Evolutionary conservation across 768 basidiomycete genomes (phyloP), one percentile per base, ranked within the genome.

Genomic region (Auriculariales sp.): DNA sequence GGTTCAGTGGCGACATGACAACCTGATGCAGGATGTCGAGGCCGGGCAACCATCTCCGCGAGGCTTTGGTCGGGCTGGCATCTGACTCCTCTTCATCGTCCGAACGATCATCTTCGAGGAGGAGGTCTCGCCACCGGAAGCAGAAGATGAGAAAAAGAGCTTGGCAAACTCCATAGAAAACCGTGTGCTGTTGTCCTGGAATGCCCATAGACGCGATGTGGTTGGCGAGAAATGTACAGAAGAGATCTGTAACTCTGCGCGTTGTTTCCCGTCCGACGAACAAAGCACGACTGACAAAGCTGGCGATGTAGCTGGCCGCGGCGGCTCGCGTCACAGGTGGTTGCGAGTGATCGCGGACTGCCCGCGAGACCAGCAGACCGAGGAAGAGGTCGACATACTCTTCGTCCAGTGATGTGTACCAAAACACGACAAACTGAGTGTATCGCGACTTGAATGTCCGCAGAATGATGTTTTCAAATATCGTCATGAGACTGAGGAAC

Each of bases 361-460:
- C 90, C 52, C 88, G 83, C 6, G 87, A 86, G 35, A 97, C 82
- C n/a, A 99, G 83, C 60, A 91, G 78, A 31, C 94, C 94, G 53
- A 88, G 87, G 62, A 99, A 97, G 49, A 90, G 74, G 62, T 99
- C 94, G 39, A 84, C 76, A 57, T 91, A 95, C 53, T 88, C 80
- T 2, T 83, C 71, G 56, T 91, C 82, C 47, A 94, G 81, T 0
- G 94, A 97, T 19, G 92, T 75, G 59, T 83, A 90, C 81, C 90
- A 95, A 71, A 99, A 99, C 42, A 98, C 59, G 53, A 99, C 76
- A 67, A 99, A 99, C 58, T 98, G 95, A 12, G 91, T 92, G 64
- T 98, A 95, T 32, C 93, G 86, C 0, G 92, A 95, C 59, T 93
- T 92, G 70, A 95, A 95, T 2, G 95, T 98, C 32, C 82, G 85